Conservation (phyloP, 2,329 filamentous ascomycete species). For the Xylaria sp. region DNA sequence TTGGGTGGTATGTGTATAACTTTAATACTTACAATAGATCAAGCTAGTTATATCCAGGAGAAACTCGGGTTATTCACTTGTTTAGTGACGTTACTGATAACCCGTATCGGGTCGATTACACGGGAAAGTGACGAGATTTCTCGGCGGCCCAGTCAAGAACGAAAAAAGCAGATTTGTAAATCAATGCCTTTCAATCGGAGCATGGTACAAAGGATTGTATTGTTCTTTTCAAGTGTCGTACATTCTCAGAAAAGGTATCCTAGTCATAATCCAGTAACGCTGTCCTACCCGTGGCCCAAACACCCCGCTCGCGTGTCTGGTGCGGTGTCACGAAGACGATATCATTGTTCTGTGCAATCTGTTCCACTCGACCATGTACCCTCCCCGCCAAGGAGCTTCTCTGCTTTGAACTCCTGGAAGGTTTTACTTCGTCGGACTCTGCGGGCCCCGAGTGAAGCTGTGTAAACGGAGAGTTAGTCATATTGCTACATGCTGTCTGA, state of each 20-base stretch:
- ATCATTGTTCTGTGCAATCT: background rate
- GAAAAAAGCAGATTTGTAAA: too few relatives aligned
- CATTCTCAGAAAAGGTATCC: background rate
- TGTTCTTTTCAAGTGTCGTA: conserved; percentile 2
- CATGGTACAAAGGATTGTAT: background rate
- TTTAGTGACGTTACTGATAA: too few relatives aligned
- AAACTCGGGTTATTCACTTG: too few relatives aligned
- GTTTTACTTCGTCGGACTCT: conserved; percentile 31
- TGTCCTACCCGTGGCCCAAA: background rate
- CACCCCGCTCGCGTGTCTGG: background rate
- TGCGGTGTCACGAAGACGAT: background rate
- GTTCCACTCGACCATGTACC: background rate
- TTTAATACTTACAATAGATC: too few relatives aligned
- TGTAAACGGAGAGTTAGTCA: too few relatives aligned
- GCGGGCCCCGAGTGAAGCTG: conserved; percentile 36
- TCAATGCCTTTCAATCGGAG: too few relatives aligned
- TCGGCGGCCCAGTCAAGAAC: too few relatives aligned
- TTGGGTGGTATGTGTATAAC: too few relatives aligned
- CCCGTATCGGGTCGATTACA: too few relatives aligned
- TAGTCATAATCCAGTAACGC: background rate
- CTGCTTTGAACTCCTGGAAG: background rate
- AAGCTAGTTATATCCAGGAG: too few relatives aligned
- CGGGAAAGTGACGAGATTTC: too few relatives aligned
- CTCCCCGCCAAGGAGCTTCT: background rate
- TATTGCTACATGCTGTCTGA: background rate